Evolutionary conservation across 371 early-diverging fungal species (phyloP).

Genomic region (Lichtheimia ramosa): DNA sequence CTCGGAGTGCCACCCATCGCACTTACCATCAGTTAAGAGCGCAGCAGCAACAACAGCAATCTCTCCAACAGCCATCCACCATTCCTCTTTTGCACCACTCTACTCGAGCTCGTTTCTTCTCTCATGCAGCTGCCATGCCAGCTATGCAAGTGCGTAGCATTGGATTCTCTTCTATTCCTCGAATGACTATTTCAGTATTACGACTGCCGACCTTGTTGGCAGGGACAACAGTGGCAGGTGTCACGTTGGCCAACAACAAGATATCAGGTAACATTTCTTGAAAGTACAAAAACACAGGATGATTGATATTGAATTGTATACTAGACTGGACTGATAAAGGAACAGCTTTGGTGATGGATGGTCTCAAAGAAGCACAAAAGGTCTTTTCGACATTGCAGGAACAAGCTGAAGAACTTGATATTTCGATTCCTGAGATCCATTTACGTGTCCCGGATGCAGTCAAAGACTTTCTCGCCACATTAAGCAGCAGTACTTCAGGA

Average conservation of each 20-base stretch:
- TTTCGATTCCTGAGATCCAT: constrained; percentile 42
- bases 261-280: constrained; percentile 35
- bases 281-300: no score
- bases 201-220: constrained; percentile 37
- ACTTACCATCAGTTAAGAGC: no score
- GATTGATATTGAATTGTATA: not conserved
- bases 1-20: no score
- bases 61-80: not conserved
- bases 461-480: constrained; percentile 24
- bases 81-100: constrained; percentile 27
- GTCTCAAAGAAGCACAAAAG: constrained; percentile 20
- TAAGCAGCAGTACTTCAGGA: constrained; percentile 13
- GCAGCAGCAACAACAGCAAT: not conserved
- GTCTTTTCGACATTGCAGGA: constrained; percentile 26
- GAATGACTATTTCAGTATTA: constrained; percentile 27
- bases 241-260: constrained; percentile 43
- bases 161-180: constrained; percentile 28
- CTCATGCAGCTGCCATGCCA: constrained; percentile 21
- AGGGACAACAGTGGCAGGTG: constrained; percentile 42
- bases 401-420: constrained; percentile 26
- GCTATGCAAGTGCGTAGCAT: constrained; percentile 31
- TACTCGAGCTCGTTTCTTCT: constrained; percentile 28
- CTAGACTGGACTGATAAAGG: constrained; percentile 41
- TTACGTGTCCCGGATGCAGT: constrained; percentile 35
- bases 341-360: constrained; percentile 20